These are phyloP conservation scores for Backusella circina DNA, from an alignment of 192 early-diverging fungal genomes.

Conservation along the genomic window DNA sequence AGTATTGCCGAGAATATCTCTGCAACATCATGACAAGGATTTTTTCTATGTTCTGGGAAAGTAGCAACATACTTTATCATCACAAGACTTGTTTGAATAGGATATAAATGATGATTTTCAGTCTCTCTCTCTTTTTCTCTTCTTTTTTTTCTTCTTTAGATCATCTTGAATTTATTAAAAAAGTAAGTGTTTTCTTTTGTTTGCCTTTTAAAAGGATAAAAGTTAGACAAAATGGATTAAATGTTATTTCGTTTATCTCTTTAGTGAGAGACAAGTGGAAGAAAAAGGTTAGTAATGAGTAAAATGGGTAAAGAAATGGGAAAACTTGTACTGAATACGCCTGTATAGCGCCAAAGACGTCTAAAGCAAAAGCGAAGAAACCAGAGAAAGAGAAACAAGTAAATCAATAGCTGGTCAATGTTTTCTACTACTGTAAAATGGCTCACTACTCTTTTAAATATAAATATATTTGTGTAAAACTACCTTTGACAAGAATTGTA, in stretches of 20 bases:
- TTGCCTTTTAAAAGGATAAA: not conserved
- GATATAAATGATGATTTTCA: not conserved
- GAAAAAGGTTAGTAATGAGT: not conserved
- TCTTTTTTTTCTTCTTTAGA: not conserved
- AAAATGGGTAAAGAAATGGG: not conserved
- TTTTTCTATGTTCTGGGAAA: not conserved
- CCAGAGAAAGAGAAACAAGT: conserved; percentile 1
- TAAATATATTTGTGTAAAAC: not conserved
- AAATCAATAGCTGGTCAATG: not conserved
- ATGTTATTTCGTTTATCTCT: not conserved
- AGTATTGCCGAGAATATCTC: not conserved
- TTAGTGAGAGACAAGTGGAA: conserved; percentile 8
- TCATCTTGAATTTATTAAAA: not conserved
- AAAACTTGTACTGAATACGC: not conserved
- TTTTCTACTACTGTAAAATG: not conserved
- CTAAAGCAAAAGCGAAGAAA: not conserved
- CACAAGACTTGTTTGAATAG: not conserved
- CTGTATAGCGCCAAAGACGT: not conserved
- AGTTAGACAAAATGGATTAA: not conserved
- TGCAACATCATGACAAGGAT: not conserved
- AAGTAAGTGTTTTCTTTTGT: not conserved
- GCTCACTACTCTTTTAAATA: not conserved
- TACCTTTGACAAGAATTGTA: not conserved
- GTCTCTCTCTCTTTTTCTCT: not conserved
- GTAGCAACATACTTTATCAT: not conserved